These are phyloP conservation scores for Hymenoscyphus repandus DNA, from an alignment of 2,329 filamentous ascomycete species.

Conservation along the genomic window DNA sequence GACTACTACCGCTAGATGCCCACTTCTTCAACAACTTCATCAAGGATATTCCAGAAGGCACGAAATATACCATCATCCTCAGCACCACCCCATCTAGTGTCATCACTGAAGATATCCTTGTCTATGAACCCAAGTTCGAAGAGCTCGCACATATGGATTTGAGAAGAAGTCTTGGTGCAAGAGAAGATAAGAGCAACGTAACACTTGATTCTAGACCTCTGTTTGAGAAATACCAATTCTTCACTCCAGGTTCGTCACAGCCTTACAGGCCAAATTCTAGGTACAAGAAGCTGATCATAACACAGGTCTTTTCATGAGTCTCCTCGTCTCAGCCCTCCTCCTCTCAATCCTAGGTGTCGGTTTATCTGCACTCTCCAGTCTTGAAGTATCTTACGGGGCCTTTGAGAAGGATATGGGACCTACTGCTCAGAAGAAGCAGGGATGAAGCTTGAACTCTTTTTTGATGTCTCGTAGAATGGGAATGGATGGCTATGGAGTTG, in stretches of 20 bases:
- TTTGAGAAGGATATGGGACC: constrained; percentile 96
- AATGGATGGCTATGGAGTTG: constrained; percentile 1
- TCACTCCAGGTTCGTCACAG: constrained; percentile 69
- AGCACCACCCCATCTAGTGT: constrained; percentile 50
- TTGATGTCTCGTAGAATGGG: not conserved
- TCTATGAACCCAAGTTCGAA: constrained; percentile 62
- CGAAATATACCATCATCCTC: constrained; percentile 70
- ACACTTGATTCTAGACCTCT: constrained; percentile 49
- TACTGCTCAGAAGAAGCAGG: constrained; percentile 72
- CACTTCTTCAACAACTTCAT: constrained; percentile 30
- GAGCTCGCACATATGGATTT: constrained; percentile 65
- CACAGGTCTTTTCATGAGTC: constrained; percentile 81
- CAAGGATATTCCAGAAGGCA: constrained; percentile 24
- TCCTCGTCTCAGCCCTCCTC: constrained; percentile 66
- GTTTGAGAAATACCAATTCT: constrained; percentile 93
- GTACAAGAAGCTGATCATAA: not conserved
- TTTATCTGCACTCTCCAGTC: constrained; percentile 67
- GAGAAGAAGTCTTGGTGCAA: constrained; percentile 49
- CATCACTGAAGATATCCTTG: not conserved
- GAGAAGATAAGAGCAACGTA: constrained; percentile 37
- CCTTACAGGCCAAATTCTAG: not conserved
- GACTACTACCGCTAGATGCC: constrained; percentile 21
- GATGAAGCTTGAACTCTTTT: constrained; percentile 39
- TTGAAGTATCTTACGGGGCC: constrained; percentile 87
- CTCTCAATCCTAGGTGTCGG: constrained; percentile 75